Base-by-base conservation (phyloP, 2,329 filamentous ascomycete species). In the Camptophora hylomeconis region DNA sequence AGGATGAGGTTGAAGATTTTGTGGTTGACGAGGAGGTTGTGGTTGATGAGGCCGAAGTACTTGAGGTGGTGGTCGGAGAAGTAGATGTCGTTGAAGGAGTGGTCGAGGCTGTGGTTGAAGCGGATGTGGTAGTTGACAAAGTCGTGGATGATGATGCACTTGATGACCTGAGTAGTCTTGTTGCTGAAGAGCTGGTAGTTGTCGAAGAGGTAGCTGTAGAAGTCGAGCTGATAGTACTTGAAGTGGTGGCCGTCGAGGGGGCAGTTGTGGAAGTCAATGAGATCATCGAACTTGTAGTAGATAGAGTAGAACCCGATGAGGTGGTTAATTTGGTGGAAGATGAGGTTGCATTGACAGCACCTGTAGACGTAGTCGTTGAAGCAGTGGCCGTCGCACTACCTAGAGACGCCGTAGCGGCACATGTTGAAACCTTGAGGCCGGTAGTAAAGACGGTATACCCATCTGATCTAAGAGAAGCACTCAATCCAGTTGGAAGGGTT, bases 401-500 rank as follows among this genome's bases (percentile, higher is more conserved):
- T 13, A 24, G 22, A 7, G 22, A 24, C 11, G 22, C 9, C 12
- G 7, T 7, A 7, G 22, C 22, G 7, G 22, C 7, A 12, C 22
- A 24, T n/a, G 22, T 7, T n/a, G n/a, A n/a, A 7, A 24, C 22
- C 14, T 12, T 7, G 7, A 24, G 11, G 22, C 22, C 22, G 7
- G 7, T 7, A 7, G 22, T 7, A 24, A 24, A 24, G 7, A 7
- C 7, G 7, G 7, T 7, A 7, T n/a, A 12, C 7, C 22, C 22
- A 12, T 7, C 7, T 7, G 22, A 8, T 7, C 11, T 7, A 7
- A 24, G 12, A 24, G 22, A 24, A 7, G 22, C 9, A 7, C 10
- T 13, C 7, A 7, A 7, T 7, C 7, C 7, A 7, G 7, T 12
- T 12, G 65, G 63, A 3, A 69, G 49, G 2, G 55, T 62, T 9